Evolutionary conservation across 768 basidiomycete genomes (phyloP).

Genomic region (Russula ochroleuca): DNA sequence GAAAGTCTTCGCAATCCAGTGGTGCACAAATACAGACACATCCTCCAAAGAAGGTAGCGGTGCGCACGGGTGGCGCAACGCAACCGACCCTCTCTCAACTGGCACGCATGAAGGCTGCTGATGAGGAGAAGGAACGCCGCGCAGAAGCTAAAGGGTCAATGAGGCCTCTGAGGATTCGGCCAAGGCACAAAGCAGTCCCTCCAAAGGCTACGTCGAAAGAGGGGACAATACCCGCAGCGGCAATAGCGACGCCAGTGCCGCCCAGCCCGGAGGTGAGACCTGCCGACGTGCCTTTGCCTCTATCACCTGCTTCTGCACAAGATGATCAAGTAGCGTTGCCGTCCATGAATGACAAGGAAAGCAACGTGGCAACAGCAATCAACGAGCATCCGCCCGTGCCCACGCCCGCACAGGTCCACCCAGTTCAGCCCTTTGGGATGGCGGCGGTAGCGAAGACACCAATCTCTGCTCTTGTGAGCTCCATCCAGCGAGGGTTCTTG

Average conservation of each 20-base stretch:
- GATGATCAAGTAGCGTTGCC: not conserved
- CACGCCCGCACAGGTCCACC: not conserved
- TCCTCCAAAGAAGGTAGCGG: slow-evolving; percentile 15
- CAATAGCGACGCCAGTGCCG: slow-evolving; percentile 12
- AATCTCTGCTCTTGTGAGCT: slow-evolving; percentile 51
- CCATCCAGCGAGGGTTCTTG: slow-evolving; percentile 67
- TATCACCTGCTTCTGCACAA: slow-evolving; percentile 8
- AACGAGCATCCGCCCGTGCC: not conserved
- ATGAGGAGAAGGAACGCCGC: slow-evolving; percentile 20
- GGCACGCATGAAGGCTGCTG: slow-evolving; percentile 26
- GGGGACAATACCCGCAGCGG: not conserved
- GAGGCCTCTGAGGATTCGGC: slow-evolving; percentile 9
- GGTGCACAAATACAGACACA: not conserved
- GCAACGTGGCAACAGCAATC: not conserved
- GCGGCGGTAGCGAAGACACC: slow-evolving; percentile 42
- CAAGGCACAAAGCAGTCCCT: not conserved
- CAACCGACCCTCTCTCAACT: slow-evolving; percentile 29
- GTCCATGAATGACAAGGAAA: not conserved
- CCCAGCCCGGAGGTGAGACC: slow-evolving; percentile 19
- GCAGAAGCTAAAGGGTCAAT: slow-evolving; percentile 11
- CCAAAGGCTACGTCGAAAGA: slow-evolving; percentile 8
- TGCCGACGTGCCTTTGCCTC: slow-evolving; percentile 20
- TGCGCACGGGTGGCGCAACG: slow-evolving; percentile 23
- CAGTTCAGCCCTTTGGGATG: not conserved
- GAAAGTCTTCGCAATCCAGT: slow-evolving; percentile 3